Evolutionary conservation across 1,284 basidiomycete genomes (phyloP), one percentile per base, ranked within the genome.

Genomic region (Papiliotrema flavescens): DNA sequence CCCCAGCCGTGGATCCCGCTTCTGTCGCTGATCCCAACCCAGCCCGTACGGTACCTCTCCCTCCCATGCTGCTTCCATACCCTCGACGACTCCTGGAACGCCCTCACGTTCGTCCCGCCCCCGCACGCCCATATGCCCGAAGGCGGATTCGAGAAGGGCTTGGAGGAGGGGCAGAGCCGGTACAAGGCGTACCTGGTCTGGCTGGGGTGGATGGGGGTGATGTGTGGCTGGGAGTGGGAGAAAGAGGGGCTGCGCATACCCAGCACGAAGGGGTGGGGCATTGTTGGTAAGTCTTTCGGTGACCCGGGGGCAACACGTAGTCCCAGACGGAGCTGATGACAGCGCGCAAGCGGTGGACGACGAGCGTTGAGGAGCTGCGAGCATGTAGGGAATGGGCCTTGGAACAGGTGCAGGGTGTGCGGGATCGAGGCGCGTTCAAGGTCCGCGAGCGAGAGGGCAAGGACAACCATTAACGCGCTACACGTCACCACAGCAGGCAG

Each of bases 251-350:
- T 98, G 56, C 80, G 95, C 44, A 94, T 98, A 19, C 94, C 94
- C 0, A 90, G 87, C 70, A 96, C 94, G 26, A 83, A 90, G 57
- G 93, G 93, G 67, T 96, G 93, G 90, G 89, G 87, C 1, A 82
- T 96, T 45, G 75, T 95, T 32, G 92, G 91, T 87, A 57, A 48
- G 84, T 80, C 23, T 26, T 6, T 20, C 14, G n/a, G 36, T 17
- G 8, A 24, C 24, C 8, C 35, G 14, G n/a, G 37, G 46, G 6
- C 15, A 19, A 22, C 4, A 28, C 17, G n/a, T 36, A 19, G 23
- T 26, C 47, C 19, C 35, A 3, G 17, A n/a, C n/a, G n/a, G n/a
- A n/a, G 20, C 22, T 42, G 39, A 22, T 49, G 23, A 36, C 53
- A 68, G 69, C 63, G 1, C 65, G 70, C 3, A 64, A 63, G 1